phyloP scores from a whole-genome alignment of 352 stramenopile genomes.

The Pythium inflatum region DNA sequence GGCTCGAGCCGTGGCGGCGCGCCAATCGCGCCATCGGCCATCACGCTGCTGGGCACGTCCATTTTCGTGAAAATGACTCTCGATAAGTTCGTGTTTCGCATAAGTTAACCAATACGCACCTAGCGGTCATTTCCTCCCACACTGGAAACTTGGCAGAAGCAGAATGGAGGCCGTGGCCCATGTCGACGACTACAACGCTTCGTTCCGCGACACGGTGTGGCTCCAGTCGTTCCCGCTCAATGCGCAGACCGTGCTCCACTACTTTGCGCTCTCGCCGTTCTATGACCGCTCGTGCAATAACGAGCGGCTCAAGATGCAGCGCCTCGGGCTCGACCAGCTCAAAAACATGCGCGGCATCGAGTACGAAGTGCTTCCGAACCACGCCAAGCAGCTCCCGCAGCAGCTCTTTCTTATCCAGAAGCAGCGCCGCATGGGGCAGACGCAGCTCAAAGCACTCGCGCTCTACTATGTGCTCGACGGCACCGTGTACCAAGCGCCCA shows the following conservation, averaged over 20 bases:
- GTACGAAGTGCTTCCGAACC: slow-evolving; percentile 86
- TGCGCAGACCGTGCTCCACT: slow-evolving; percentile 86
- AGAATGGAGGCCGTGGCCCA: slow-evolving; percentile 75
- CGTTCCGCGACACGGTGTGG: slow-evolving; percentile 89
- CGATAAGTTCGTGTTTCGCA: too few relatives aligned
- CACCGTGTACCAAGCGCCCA: slow-evolving; percentile 86
- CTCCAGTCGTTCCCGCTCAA: slow-evolving; percentile 85
- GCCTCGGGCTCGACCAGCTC: slow-evolving; percentile 82
- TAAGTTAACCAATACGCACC: too few relatives aligned
- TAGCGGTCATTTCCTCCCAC: not conserved
- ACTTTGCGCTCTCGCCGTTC: slow-evolving; percentile 87
- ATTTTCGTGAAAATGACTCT: too few relatives aligned
- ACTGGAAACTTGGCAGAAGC: not conserved
- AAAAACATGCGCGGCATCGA: slow-evolving; percentile 88
- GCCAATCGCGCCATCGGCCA: too few relatives aligned
- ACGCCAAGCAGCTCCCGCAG: slow-evolving; percentile 83
- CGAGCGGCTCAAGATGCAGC: slow-evolving; percentile 91
- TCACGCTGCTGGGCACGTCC: too few relatives aligned
- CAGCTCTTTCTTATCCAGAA: slow-evolving; percentile 89
- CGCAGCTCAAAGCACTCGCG: slow-evolving; percentile 78
- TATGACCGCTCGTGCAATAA: slow-evolving; percentile 92
- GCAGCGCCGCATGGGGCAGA: slow-evolving; percentile 75
- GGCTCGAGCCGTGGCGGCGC: too few relatives aligned
- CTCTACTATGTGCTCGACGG: slow-evolving; percentile 90
- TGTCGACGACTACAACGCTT: slow-evolving; percentile 86